A percentile compares a stretch with the other conserved stretches of the same genome.
Conservation (phyloP, 495 filamentous ascomycete genomes). For the Penicillium parvum region DNA sequence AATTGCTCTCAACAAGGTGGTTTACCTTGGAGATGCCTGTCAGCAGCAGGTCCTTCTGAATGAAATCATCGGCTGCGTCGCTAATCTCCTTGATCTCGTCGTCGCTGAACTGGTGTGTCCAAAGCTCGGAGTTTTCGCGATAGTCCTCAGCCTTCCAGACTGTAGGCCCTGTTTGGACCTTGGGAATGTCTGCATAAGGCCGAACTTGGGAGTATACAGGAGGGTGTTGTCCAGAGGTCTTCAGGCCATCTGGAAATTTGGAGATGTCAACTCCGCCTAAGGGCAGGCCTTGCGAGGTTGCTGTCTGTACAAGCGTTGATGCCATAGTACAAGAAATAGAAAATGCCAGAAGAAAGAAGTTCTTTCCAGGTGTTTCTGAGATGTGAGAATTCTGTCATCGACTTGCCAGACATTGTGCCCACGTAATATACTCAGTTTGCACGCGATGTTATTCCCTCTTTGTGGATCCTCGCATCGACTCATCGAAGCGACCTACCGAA, state of each 20-base stretch:
- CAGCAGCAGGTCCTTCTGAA: slow-evolving; percentile 55
- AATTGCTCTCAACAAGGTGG: neutral
- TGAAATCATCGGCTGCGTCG: slow-evolving; percentile 62
- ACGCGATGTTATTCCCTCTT: neutral
- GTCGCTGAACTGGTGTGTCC: slow-evolving; percentile 66
- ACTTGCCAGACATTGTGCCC: neutral
- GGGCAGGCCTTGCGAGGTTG: neutral
- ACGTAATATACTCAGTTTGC: slow-evolving; percentile 12
- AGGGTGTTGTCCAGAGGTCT: slow-evolving; percentile 76
- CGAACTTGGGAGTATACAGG: slow-evolving; percentile 62
- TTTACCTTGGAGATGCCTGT: slow-evolving; percentile 68
- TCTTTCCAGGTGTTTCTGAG: neutral
- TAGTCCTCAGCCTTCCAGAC: slow-evolving; percentile 78
- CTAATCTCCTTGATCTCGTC: slow-evolving; percentile 68
- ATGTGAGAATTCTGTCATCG: neutral
- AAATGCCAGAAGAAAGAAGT: neutral
- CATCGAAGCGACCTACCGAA: slow-evolving; percentile 14
- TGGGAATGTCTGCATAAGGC: slow-evolving; percentile 70
- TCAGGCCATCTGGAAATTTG: slow-evolving; percentile 54
- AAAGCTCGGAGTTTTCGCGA: slow-evolving; percentile 61
- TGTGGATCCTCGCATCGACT: slow-evolving; percentile 9
- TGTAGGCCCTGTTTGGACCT: slow-evolving; percentile 67
- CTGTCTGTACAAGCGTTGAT: slow-evolving; percentile 9
- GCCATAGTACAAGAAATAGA: slow-evolving; percentile 12
- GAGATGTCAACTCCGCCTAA: slow-evolving; percentile 9